Conservation (phyloP, 2,329 filamentous ascomycete genomes). For the Ophiostoma australiae region DNA sequence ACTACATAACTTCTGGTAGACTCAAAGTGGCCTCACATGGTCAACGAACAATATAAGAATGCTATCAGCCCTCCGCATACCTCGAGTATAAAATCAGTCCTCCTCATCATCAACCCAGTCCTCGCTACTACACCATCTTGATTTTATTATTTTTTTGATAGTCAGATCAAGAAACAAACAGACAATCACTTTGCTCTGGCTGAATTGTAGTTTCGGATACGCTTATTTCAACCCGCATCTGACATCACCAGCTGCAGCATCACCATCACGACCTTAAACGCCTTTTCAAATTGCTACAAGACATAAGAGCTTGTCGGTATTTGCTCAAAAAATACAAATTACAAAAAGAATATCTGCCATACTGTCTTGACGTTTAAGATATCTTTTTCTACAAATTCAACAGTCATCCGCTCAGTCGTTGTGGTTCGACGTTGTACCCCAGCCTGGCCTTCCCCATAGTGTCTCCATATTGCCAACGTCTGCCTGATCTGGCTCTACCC, state of each 20-base stretch:
- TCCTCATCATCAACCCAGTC: neutral
- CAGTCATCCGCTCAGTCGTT: neutral
- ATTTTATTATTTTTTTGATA: no score
- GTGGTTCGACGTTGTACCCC: slow-evolving; percentile 2
- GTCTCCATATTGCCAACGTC: slow-evolving; percentile 15
- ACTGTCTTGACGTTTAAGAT: no score
- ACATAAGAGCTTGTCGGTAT: neutral
- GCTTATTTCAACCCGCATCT: neutral
- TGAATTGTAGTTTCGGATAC: neutral
- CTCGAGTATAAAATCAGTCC: neutral
- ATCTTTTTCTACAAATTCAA: neutral
- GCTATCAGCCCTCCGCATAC: neutral
- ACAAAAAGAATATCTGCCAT: no score
- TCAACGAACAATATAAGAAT: neutral
- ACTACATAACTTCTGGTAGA: neutral
- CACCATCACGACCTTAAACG: neutral
- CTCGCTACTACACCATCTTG: neutral
- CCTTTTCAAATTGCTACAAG: neutral
- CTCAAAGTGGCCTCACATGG: neutral
- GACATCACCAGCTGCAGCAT: neutral
- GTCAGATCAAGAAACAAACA: no score
- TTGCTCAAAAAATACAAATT: neutral
- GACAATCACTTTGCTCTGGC: neutral
- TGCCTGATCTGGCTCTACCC: slow-evolving; percentile 21
- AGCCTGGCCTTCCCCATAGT: slow-evolving; percentile 9